Evolutionary conservation across 139 green algal species (phyloP), one percentile per base, ranked within the genome.

Genomic region (Coccomyxa sp.): DNA sequence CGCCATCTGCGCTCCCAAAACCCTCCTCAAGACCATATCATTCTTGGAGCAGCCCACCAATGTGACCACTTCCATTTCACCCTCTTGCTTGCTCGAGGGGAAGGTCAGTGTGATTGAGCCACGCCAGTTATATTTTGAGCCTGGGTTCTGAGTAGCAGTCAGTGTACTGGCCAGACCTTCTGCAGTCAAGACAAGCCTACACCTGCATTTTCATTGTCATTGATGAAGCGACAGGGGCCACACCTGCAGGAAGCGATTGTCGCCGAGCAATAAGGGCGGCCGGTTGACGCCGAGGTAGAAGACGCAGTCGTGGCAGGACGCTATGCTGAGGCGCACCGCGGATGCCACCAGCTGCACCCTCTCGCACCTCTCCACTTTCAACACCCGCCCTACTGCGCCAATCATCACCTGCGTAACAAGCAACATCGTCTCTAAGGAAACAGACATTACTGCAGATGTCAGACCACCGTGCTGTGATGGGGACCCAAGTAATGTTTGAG

Each of bases 221-320:
- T 11, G 38, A 51, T 51, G 7, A 51, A 51, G 38, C 18, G 32
- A 15, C 17, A 31, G 16, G 28, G 78, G 0, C 14, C 38, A 16
- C 38, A 85, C 82, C 86, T 89, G 86, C 23, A 91, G 10, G 45
- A 88, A 89, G 38, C 89, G 90, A 86, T 93, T 95, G 89, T 95
- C 92, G 0, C 93, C 93, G 31, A 94, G 82, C 18, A 96, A 84
- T 57, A 90, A 77, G 11, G 91, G 91, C 13, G 89, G 88, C 30
- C 89, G 86, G 77, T 93, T 95, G 32, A 88, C 90, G 66, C 91
- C 94, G 66, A 98, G 86, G 88, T 95, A 92, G 51, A 98, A 82
- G 58, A 90, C 88, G 90, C 94, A 97, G 87, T 96, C 93, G 86
- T 97, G 93, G 89, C 94, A 96, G 79, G 88, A 90, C 81, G 87